Conservation (phyloP, 192 early-diverging fungal species). For the Umbelopsis sp. region DNA sequence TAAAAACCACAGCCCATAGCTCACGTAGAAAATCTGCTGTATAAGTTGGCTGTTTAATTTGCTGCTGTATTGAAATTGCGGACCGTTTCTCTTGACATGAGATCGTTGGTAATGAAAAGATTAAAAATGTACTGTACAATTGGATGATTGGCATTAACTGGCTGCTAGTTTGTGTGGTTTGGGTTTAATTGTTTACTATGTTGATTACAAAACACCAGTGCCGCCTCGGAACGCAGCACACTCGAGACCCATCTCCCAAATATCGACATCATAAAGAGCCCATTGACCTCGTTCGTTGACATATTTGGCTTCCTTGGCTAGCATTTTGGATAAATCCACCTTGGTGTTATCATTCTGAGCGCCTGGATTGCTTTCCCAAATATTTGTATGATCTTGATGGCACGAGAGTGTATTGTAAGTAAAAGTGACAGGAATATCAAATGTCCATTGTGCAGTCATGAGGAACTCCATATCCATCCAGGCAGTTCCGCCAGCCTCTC, state of each 20-base stretch:
- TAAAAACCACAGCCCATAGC: no score
- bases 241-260: constrained; percentile 29
- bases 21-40: no score
- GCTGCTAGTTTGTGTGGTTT: not conserved
- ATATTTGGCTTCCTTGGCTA: constrained; percentile 23
- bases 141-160: not conserved
- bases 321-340: constrained; percentile 32
- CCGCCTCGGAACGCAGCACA: constrained; percentile 34
- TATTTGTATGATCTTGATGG: constrained; percentile 27
- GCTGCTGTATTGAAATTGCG: no score
- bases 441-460: constrained; percentile 27
- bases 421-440: constrained; percentile 24
- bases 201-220: not conserved
- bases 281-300: constrained; percentile 37
- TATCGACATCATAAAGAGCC: constrained; percentile 32
- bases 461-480: constrained; percentile 39
- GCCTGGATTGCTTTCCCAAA: constrained; percentile 23
- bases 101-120: no score
- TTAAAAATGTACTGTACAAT: no score
- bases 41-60: no score
- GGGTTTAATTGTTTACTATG: not conserved
- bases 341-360: constrained; percentile 22
- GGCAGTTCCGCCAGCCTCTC: constrained; percentile 25
- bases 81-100: no score
- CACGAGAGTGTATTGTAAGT: constrained; percentile 20